Base-by-base conservation (phyloP, 2,329 filamentous ascomycete species). In the Cordyceps tenuipes region DNA sequence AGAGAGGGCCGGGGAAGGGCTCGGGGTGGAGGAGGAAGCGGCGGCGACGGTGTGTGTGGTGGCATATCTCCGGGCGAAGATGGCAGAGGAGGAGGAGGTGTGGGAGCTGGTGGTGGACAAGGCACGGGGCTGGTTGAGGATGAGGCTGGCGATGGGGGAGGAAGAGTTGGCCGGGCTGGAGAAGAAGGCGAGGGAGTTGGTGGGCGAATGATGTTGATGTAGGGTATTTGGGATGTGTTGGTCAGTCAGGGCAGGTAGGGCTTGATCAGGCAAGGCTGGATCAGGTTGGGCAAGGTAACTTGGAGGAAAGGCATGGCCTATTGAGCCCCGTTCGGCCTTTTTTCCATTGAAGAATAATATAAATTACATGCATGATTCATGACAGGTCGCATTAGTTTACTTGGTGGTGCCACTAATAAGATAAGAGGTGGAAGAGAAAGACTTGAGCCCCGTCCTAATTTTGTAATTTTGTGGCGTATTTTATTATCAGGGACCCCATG, bases 71-170 rank as follows among this genome's bases (percentile, higher is more conserved):
- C 76, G 82, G 66, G 68, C 56, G 46, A 77, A 73, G 59, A 65
- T 82, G 61, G 64, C 41, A 0, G 70, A 63, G 0, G 74, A 82
- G 55, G 72, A 74, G 67, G 85, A 84, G 2, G 76, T 77, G 7
- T 89, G 85, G 85, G 84, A 86, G 63, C 74, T 89, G 75, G 71
- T 88, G 44, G 82, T 79, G 17, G 79, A 80, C 10, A 88, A 87
- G 75, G 84, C 82, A 0, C 75, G 72, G 66, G 66, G 51, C 0
- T 87, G 82, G 81, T 57, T 85, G 39, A 58, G 63, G 44, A 1
- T 9, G 29, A 48, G 21, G 23, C 61, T 61, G 2, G 63, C 63
- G 5, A 57, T 66, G 10, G 66, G 63, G 6, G 56, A 58, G 0
- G 61, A 59, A 5, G 48, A 36, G 1, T 47, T 62, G 23, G 43